Evolutionary conservation across 1,139 yeast species (phyloP).

Genomic region (Fermentozyma sake): DNA sequence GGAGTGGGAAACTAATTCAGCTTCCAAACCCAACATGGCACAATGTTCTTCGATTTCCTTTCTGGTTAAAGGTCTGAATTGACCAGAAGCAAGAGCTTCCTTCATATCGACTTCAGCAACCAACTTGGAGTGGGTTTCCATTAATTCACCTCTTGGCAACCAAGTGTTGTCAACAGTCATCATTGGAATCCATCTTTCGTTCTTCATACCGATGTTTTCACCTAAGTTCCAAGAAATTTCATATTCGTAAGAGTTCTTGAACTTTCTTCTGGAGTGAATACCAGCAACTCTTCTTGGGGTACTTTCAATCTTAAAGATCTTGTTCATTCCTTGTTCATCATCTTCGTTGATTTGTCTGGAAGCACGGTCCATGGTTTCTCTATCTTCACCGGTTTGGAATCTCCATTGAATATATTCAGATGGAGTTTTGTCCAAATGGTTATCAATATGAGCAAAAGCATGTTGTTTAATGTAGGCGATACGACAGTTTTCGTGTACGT

Average conservation of each 20-base stretch:
- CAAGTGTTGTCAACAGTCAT: slow-evolving; percentile 99
- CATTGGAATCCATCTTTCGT: slow-evolving; percentile 99
- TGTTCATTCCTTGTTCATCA: slow-evolving; percentile 98
- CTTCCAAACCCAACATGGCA: slow-evolving; percentile 96
- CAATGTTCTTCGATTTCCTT: slow-evolving; percentile 99
- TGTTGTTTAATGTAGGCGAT: slow-evolving; percentile 99
- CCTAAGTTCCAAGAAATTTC: slow-evolving; percentile 96
- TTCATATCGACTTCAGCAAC: slow-evolving; percentile 99
- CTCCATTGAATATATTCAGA: slow-evolving; percentile 99
- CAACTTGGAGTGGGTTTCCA: slow-evolving; percentile 97
- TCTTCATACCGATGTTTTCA: slow-evolving; percentile 98
- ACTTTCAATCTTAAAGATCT: slow-evolving; percentile 98
- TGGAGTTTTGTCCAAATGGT: slow-evolving; percentile 98
- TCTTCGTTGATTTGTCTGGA: slow-evolving; percentile 96
- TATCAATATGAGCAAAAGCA: slow-evolving; percentile 98
- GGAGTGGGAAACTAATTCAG: slow-evolving; percentile 98
- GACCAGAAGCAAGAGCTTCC: slow-evolving; percentile 99
- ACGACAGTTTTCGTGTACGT: slow-evolving; percentile 99
- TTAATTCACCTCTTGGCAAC: slow-evolving; percentile 99
- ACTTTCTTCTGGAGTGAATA: slow-evolving; percentile 97
- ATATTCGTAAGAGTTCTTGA: slow-evolving; percentile 99
- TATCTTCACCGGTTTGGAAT: slow-evolving; percentile 99
- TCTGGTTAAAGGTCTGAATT: slow-evolving; percentile 99
- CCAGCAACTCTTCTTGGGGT: slow-evolving; percentile 96
- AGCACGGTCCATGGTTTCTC: slow-evolving; percentile 99